A percentile compares a stretch with the other conserved stretches of the same genome.
These are phyloP conservation scores for Microbotryum lychnidis-dioicae DNA, from an alignment of 1,284 basidiomycete species.

Conservation along the genomic window DNA sequence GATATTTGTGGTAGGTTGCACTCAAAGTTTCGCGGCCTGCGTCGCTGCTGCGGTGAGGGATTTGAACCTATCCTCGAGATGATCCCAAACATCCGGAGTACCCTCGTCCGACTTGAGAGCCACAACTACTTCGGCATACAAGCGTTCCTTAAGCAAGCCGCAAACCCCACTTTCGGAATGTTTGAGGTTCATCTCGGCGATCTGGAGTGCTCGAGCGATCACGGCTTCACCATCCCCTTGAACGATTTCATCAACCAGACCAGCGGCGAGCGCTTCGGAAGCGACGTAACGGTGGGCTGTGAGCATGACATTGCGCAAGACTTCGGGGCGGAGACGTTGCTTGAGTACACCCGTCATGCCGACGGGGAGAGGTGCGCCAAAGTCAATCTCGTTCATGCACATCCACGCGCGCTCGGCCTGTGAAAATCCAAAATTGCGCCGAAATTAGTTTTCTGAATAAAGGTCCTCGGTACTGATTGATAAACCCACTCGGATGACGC, in stretches of 20 bases:
- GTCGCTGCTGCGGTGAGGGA: too few species aligned
- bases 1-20: too few species aligned
- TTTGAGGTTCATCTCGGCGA: conserved; percentile 1
- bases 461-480: not conserved
- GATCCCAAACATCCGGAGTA: too few species aligned
- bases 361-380: conserved; percentile 17
- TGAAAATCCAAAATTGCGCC: too few species aligned
- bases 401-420: conserved; percentile 27
- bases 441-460: not conserved
- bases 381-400: conserved; percentile 30
- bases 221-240: conserved; percentile 5
- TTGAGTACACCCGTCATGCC: conserved; percentile 23
- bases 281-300: conserved; percentile 23
- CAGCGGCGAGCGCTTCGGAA: conserved; percentile 10
- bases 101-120: too few species aligned
- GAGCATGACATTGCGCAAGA: conserved; percentile 15
- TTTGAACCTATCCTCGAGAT: too few species aligned
- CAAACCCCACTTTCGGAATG: not conserved
- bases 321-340: conserved; percentile 9
- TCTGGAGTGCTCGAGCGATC: conserved; percentile 10
- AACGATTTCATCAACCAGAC: conserved; percentile 24
- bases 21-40: too few species aligned
- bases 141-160: not conserved
- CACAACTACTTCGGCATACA: too few species aligned
- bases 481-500: conserved; percentile 26